phyloP scores from a whole-genome alignment of 192 early-diverging fungal genomes.

The Geosiphon pyriformis region DNA sequence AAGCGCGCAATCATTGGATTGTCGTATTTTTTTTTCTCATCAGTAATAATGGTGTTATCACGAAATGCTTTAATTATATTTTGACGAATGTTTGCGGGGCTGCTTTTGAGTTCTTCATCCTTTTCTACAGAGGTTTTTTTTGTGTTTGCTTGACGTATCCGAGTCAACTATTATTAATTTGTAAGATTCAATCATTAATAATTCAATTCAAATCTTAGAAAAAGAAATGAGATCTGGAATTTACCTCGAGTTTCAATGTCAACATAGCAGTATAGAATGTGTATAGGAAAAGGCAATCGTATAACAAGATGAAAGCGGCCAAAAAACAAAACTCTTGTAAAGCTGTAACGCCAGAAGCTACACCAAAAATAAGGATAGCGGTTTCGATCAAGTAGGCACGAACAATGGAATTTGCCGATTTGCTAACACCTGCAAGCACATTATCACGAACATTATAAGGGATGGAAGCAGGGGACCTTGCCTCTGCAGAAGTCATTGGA shows the following conservation, averaged over 20 bases:
- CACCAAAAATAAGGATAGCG: constrained; percentile 67
- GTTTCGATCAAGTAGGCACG: constrained; percentile 83
- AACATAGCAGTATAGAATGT: constrained; percentile 82
- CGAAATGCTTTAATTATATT: constrained; percentile 58
- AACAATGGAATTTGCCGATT: constrained; percentile 56
- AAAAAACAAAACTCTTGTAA: constrained; percentile 79
- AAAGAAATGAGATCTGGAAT: constrained; percentile 21
- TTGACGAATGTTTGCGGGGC: constrained; percentile 52
- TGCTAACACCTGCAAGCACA: constrained; percentile 59
- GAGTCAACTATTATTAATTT: constrained; percentile 33
- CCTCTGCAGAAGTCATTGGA: constrained; percentile 34
- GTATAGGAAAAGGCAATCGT: constrained; percentile 78
- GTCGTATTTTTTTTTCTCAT: constrained; percentile 33
- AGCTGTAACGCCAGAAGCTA: constrained; percentile 66
- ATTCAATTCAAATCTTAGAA: no score
- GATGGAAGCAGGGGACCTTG: constrained; percentile 24
- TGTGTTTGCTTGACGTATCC: constrained; percentile 35
- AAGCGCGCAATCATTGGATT: constrained; percentile 53
- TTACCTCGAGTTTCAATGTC: constrained; percentile 81
- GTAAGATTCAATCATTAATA: no score
- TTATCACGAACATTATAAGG: constrained; percentile 54
- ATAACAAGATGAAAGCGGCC: constrained; percentile 72
- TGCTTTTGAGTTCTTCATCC: constrained; percentile 25
- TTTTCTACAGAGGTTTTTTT: constrained; percentile 7
- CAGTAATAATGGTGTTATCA: constrained; percentile 37